Base-by-base conservation (phyloP, 495 filamentous ascomycete genomes). In the Aspergillus indologenus region DNA sequence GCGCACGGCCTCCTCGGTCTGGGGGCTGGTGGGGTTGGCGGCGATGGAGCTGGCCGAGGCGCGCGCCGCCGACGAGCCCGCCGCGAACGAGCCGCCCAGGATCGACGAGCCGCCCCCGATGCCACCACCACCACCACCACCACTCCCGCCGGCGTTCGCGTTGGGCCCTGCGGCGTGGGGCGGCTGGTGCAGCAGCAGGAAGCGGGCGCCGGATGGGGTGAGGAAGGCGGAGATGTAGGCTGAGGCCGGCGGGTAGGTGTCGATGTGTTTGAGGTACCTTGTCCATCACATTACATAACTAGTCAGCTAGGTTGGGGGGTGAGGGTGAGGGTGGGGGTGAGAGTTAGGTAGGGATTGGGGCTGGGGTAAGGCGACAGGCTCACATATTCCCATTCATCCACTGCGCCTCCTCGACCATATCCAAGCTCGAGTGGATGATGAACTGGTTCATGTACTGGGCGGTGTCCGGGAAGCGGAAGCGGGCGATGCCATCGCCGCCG, bases 401-500 rank as follows among this genome's bases (percentile, higher is more conserved):
- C 73, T 97, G 93, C 19, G 91, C 82, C 67, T 98, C 94, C 73
- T 98, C 94, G 21, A 96, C 87, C 47, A 97, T 91, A 69, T 98
- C 94, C 45, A 98, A 77, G 64, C 87, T 88, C 54, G 87, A 89
- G 76, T 98, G 93, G 48, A 94, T 86, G 72, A 98, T 89, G 79
- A 98, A 97, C 73, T 96, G 94, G 79, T 96, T 97, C 85, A 96
- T 90, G 70, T 93, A 87, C 52, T 90, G 85, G 23, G 91, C 88
- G 61, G 95, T 87, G 48, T 92, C 87, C 29, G 80, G 83, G 82
- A 96, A 97, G 61, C 76, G 73, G 69, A 83, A 81, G 42, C 90
- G 86, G 23, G 94, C 78, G 65, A 91, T 81, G 64, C 94, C 94
- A 81, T 97, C 93, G 64, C 91, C 92, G 75, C 92, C 91, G 57